A percentile compares a stretch with the other conserved stretches of the same genome.
Conservation (phyloP, 2,329 filamentous ascomycete species). For the Xylaria sp. region DNA sequence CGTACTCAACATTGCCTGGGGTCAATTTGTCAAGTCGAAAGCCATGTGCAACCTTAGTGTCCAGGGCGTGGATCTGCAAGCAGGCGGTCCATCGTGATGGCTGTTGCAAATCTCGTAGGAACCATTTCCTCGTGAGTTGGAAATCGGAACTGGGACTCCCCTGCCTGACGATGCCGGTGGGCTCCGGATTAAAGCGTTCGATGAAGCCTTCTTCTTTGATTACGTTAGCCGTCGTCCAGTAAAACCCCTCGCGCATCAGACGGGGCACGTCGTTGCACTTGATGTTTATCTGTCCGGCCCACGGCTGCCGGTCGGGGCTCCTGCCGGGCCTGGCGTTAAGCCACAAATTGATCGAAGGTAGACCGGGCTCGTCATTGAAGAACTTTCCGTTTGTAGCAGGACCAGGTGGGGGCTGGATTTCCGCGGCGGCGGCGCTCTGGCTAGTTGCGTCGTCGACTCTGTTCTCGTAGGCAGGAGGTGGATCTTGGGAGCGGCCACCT, state of each 20-base stretch:
- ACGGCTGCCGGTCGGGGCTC: neutral
- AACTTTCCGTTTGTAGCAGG: conserved; percentile 11
- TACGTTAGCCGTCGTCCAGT: conserved; percentile 19
- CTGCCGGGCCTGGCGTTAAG: neutral
- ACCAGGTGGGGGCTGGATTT: conserved; percentile 7
- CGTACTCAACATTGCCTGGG: neutral
- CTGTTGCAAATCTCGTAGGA: conserved; percentile 18
- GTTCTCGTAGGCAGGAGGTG: conserved; percentile 7
- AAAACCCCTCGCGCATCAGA: conserved; percentile 26
- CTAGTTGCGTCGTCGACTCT: neutral
- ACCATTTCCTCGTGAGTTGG: conserved; percentile 4
- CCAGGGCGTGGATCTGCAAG: conserved; percentile 5
- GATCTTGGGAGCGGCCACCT: conserved; percentile 1
- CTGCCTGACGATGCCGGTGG: neutral
- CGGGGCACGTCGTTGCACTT: conserved; percentile 20
- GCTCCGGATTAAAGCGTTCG: neutral
- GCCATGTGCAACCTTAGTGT: neutral
- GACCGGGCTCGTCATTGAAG: neutral
- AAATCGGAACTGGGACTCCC: neutral
- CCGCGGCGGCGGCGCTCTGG: conserved; percentile 2
- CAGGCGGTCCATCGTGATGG: conserved; percentile 15
- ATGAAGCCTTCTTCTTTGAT: conserved; percentile 20
- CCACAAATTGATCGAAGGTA: neutral
- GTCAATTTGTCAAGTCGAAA: conserved; percentile 15
- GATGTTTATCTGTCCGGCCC: conserved; percentile 12